Evolutionary conservation across 2,329 filamentous ascomycete genomes (phyloP), one percentile per base, ranked within the genome.

Genomic region (Pestalotiopsis sp.): DNA sequence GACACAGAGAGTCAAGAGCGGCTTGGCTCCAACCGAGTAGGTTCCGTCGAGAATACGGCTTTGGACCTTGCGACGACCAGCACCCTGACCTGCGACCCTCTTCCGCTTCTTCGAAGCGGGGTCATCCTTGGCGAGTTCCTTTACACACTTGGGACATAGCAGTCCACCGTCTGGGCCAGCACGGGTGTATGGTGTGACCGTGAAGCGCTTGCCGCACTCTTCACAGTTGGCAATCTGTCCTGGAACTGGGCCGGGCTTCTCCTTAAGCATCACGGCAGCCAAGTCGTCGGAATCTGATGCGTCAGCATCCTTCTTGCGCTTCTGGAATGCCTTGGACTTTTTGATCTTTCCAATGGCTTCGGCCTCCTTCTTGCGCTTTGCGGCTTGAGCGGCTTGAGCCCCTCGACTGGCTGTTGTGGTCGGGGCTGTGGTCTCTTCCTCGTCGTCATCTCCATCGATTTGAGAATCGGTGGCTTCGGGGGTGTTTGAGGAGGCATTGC

Each of bases 161-260:
- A 98, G 84, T 17, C 94, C 94, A 4, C 95, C 95, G n/a, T 92
- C 86, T 0, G 93, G 92, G 0, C 93, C 94, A 36, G 91, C 88
- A 72, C 94, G 92, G 71, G 92, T 94, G 81, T 98, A 98, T 0
- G 93, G 88, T 0, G 95, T 98, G 59, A 98, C 95, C 0, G 94
- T 97, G 77, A 98, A 98, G 49, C 94, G 90, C 78, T 96, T 97
- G 58, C 87, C 86, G 79, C 95, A 98, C 3, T 91, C 82, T 71
- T 93, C 94, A 77, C 95, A 98, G 73, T 97, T 95, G 71, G 93
- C 94, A 76, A 95, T 89, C 79, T 98, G 95, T 2, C 93, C 94
- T 1, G 94, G 93, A n/a, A 91, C 78, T 1, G 91, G 90, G 40
- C 83, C 83, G 49, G 80, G 74, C 31, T 77, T 78, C 70, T 85